phyloP scores from a whole-genome alignment of 2,329 filamentous ascomycete genomes.

The Botryotinia narcissicola region DNA sequence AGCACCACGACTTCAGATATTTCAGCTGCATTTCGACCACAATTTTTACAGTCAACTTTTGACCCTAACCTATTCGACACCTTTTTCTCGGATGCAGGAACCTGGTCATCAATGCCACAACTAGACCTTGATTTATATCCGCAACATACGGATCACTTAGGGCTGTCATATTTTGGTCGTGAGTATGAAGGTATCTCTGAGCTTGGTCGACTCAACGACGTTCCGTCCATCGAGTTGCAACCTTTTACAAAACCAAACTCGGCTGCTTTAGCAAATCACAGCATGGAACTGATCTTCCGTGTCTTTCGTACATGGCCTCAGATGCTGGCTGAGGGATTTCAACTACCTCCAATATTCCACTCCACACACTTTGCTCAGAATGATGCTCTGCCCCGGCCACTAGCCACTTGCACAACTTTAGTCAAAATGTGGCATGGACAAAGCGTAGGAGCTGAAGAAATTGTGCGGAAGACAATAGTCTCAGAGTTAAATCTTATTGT shows the following conservation, averaged over 20 bases:
- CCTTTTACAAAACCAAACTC: background rate
- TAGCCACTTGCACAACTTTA: background rate
- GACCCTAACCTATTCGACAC: background rate
- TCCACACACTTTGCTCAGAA: background rate
- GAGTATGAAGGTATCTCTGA: background rate
- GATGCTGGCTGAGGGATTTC: background rate
- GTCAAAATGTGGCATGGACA: background rate
- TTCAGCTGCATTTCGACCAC: background rate
- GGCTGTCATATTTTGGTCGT: background rate
- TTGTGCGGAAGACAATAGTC: background rate
- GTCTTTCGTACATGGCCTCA: background rate
- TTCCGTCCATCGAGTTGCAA: background rate
- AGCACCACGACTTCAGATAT: background rate
- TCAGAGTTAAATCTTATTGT: background rate
- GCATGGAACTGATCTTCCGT: background rate
- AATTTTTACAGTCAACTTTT: background rate
- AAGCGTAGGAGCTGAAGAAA: background rate
- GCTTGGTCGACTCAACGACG: background rate
- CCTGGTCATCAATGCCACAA: background rate
- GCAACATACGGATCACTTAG: background rate
- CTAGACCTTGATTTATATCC: background rate
- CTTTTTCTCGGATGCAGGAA: background rate
- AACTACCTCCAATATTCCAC: background rate
- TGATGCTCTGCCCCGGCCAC: background rate
- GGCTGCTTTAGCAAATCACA: background rate